Conservation (phyloP, 495 filamentous ascomycete species). For the Bacidia rubella region DNA sequence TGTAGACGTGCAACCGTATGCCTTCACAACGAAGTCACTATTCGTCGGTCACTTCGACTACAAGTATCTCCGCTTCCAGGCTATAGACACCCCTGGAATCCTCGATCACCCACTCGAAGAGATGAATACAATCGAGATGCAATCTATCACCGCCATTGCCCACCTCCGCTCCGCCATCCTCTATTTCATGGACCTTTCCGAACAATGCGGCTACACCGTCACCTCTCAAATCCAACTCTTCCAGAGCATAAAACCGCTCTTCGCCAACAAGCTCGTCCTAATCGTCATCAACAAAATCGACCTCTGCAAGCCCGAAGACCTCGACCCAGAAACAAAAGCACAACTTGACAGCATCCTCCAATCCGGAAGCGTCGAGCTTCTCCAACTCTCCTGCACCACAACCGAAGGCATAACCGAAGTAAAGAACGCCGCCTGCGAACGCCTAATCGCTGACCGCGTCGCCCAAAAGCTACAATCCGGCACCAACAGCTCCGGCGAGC, state of each 20-base stretch:
- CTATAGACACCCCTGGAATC: slow-evolving; percentile 84
- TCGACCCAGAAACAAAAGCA: slow-evolving; percentile 66
- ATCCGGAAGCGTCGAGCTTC: slow-evolving; percentile 74
- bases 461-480: slow-evolving; percentile 91
- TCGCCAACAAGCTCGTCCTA: slow-evolving; percentile 93
- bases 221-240: slow-evolving; percentile 83
- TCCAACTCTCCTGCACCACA: slow-evolving; percentile 88
- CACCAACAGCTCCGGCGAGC: slow-evolving; percentile 54
- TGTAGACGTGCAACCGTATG: slow-evolving; percentile 95
- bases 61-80: slow-evolving; percentile 90
- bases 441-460: slow-evolving; percentile 80
- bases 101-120: slow-evolving; percentile 95
- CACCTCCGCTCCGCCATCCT: slow-evolving; percentile 87
- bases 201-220: slow-evolving; percentile 94
- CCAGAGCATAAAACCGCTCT: slow-evolving; percentile 88
- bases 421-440: slow-evolving; percentile 88
- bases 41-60: slow-evolving; percentile 99
- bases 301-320: slow-evolving; percentile 70
- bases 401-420: slow-evolving; percentile 87
- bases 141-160: slow-evolving; percentile 91
- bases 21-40: slow-evolving; percentile 94
- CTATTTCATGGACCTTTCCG: slow-evolving; percentile 97
- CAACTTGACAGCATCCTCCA: slow-evolving; percentile 69
- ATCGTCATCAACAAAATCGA: slow-evolving; percentile 98
- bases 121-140: slow-evolving; percentile 99